Base-by-base conservation (phyloP, 2,329 filamentous ascomycete species). In the Trichoderma oligosporum region DNA sequence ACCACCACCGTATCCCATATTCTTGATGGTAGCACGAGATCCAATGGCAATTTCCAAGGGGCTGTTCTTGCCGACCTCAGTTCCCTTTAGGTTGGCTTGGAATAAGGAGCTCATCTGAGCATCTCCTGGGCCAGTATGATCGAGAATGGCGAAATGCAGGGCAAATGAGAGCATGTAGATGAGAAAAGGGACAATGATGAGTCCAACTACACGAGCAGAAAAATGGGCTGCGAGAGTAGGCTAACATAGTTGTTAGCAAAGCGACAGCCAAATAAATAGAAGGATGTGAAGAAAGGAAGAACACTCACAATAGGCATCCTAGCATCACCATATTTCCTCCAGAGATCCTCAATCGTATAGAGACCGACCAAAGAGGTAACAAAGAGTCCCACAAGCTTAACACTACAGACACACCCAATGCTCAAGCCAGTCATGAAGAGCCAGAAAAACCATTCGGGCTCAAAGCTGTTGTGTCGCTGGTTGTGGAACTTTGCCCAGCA, bases 91-190 rank as follows among this genome's bases (percentile, higher is more conserved):
- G 70, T 99, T 99, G 46, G 95, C 94, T 73, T 99, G 94, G 82
- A 99, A 99, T 49, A 99, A 84, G 24, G 94, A 99, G 77, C 92
- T 97, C 94, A 99, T 99, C 75, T 99, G 94, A n/a, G 94, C 94
- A 77, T 99, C 94, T 55, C 94, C 94, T 7, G 95, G 94, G 18
- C 94, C 94, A 66, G 87, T 93, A 75, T 91, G 93, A 73, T 95
- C 90, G 58, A 99, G 83, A 61, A 99, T 90, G 61, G 91, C 81
- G 73, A 99, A 99, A 76, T 99, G 94, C 54, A 96, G 76, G 66
- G 89, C 95, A 73, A 99, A 99, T 41, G 91, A 96, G 71, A 97
- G 86, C 76, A 97, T 86, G 78, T 99, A 99, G 66, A 99, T 91
- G 58, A 93, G 77, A 68, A 95, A 79, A 6, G 94, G 94, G 49